Evolutionary conservation across 306 rosid genomes (phyloP), one percentile per base, ranked within the genome.

Genomic region (Dalbergia cultrata): DNA sequence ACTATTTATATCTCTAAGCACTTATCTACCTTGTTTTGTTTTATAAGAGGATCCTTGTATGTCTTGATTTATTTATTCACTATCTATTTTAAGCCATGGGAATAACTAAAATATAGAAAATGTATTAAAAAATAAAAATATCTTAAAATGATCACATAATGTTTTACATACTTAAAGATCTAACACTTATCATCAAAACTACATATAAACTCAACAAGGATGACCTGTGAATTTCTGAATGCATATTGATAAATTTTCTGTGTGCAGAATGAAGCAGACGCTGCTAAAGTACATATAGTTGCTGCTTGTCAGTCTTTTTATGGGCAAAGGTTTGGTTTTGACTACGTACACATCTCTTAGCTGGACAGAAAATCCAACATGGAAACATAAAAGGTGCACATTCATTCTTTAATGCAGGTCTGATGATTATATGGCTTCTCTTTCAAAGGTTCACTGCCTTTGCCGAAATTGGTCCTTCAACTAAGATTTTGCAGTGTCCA

Each of bases 401-500:
- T 81, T 33, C 53, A 53, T 68, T 70, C 45, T 84, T 67, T 22
- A 26, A 82, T 75, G 81, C 88, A 95, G 99, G 81, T 91, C 97
- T 64, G 93, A 91, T 74, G 98, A 95, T 86, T 95, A 95, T 67
- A 95, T 93, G 98, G 94, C 92, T 47, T 86, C 98, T 76, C 91
- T 95, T 14, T 90, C 97, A 52, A 89, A 86, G 86, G 97, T 95
- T 91, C 99, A 91, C 78, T 81, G 93, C 77, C 90, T 84, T 22
- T 91, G 92, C 85, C 89, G 95, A 85, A 91, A 88, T 61, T 95
- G 97, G 97, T 82, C 13, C 21, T 13, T 53, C 54, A 52, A 53
- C 72, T 86, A 81, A 35, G 49, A 41, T 74, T 72, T 3, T 18
- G 59, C 13, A 44, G 6, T 34, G 70, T 67, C 19, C 8, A 7